phyloP scores from a whole-genome alignment of 2,329 filamentous ascomycete genomes.

The Scorias spongiosa region DNA sequence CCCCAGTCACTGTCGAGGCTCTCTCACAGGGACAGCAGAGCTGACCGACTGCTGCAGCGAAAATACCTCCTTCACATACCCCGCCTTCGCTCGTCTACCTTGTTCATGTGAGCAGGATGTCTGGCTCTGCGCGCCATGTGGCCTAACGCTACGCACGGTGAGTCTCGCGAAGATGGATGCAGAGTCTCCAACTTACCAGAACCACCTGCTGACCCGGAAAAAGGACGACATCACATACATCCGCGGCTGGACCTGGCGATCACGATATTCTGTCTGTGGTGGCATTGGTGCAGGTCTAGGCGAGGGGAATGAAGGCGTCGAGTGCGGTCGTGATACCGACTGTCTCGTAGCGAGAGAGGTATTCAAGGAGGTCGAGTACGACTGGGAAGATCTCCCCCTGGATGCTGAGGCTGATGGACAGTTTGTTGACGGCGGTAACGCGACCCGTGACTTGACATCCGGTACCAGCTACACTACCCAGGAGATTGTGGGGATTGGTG shows the following conservation, averaged over 20 bases:
- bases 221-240: constrained; percentile 41
- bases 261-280: constrained; percentile 63
- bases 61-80: constrained; percentile 16
- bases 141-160: constrained; percentile 46
- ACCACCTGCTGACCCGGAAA: no score
- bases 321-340: constrained; percentile 62
- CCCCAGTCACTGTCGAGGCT: not conserved
- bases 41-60: constrained; percentile 1
- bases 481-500: constrained; percentile 83
- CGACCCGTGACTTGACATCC: constrained; percentile 27
- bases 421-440: constrained; percentile 14
- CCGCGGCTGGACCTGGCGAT: constrained; percentile 77
- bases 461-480: constrained; percentile 67
- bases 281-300: constrained; percentile 77
- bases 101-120: constrained; percentile 49
- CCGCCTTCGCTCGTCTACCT: constrained; percentile 36
- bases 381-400: constrained; percentile 56
- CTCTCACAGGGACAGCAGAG: no score
- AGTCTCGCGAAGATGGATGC: not conserved
- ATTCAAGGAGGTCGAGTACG: constrained; percentile 73
- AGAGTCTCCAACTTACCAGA: no score
- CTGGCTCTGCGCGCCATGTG: constrained; percentile 79
- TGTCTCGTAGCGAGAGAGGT: constrained; percentile 66
- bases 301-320: constrained; percentile 74
- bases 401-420: constrained; percentile 19